Base-by-base conservation (phyloP, 805 yeast genomes). In the Yarrowia bubula region DNA sequence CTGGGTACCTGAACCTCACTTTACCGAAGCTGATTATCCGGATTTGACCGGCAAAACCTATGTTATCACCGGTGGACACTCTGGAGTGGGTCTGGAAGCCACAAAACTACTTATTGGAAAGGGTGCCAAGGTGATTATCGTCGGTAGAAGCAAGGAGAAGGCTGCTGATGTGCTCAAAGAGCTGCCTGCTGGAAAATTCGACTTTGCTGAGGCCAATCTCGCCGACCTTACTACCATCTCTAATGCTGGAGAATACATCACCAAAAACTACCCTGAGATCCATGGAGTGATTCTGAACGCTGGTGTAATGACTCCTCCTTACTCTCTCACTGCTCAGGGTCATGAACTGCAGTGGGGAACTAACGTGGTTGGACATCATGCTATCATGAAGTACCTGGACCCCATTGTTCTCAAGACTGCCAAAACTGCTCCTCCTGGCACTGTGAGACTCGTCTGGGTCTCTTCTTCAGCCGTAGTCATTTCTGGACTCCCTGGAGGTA, bases 271-370 rank as follows among this genome's bases (percentile, higher is more conserved):
- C 17, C 65, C 67, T 6, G 68, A 69, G 6, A 66, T 81, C 41
- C 76, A 81, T 61, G 72, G 77, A 1, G 73, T 79, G 18, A 71
- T 81, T 37, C 77, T 78, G 68, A 81, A 81, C 69, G 83, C 83
- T 10, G 83, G 82, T 38, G 77, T 81, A 3, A 78, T 79, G 80
- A 48, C 63, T 15, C 79, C 80, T 2, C 79, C 81, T 3, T 58
- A 55, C 0, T 68, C 78, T 8, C 66, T 65, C 37, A 76, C 84
- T 4, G 67, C 70, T 10, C 84, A 83, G 71, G 84, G 83, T 8
- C 77, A 74, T 65, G 86, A 83, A 61, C 64, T 74, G 41, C 82
- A 79, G 63, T 71, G 81, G 44, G 86, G 83, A 9, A 77, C 79
- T 17, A 83, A 83, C 70, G 77, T 71, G 17, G 68, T 83, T 14